A percentile compares a stretch with the other conserved stretches of the same genome.
Conservation (phyloP, 2,329 filamentous ascomycete species). For the Colletotrichum sansevieriae region DNA sequence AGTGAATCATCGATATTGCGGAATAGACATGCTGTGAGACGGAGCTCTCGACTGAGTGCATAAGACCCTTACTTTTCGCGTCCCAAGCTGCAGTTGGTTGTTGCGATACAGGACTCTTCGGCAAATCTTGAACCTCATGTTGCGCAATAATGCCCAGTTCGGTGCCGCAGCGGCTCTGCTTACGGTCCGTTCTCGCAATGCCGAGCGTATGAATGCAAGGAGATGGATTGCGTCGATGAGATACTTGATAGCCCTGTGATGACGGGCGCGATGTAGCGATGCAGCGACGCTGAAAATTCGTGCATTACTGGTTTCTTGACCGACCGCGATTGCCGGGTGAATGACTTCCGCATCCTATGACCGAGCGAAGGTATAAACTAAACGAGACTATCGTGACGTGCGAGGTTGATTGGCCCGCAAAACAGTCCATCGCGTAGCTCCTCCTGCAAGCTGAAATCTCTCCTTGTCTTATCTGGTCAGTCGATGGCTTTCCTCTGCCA, state of each 20-base stretch:
- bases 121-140: background rate
- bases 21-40: constrained; percentile 1
- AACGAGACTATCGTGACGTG: background rate
- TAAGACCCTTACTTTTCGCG: constrained; percentile 13
- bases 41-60: background rate
- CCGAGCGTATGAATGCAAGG: background rate
- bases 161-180: background rate
- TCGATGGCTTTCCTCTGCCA: constrained; percentile 15
- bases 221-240: constrained; percentile 5
- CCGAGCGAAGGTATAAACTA: constrained; percentile 1
- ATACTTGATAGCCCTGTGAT: background rate
- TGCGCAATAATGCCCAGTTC: background rate
- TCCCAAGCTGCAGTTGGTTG: background rate
- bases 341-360: constrained; percentile 17
- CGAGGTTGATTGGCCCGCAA: constrained; percentile 11
- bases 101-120: background rate
- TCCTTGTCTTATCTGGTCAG: constrained; percentile 14
- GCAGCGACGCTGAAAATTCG: background rate
- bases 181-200: background rate
- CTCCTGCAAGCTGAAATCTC: constrained; percentile 77
- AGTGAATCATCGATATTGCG: constrained; percentile 1
- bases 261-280: constrained; percentile 8
- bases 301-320: constrained; percentile 22
- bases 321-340: constrained; percentile 14
- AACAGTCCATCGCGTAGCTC: constrained; percentile 55